Evolutionary conservation across 345 rosid species (phyloP), one percentile per base, ranked within the genome.

Genomic region (Gossypium arboreum): DNA sequence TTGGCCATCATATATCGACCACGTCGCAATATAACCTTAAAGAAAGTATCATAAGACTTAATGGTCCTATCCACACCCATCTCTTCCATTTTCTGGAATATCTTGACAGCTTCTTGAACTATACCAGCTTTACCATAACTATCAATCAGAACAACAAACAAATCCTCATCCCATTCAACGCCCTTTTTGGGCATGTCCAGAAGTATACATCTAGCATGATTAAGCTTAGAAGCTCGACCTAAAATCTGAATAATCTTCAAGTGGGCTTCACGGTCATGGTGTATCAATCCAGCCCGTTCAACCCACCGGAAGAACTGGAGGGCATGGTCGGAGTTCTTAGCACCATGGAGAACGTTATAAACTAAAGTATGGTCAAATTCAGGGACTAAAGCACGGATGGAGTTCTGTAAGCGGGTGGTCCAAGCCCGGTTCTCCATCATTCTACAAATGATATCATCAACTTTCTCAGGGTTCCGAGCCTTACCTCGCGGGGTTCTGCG

Each of bases 271-370:
- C 88, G 86, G 81, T 92, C 91, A 61, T 94, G 98, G 27, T 78
- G 78, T 76, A 92, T 83, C 82, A 92, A 81, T 12, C 94, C 94
- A 16, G 96, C 78, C 75, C 98, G 93, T 82, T 94, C 96, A 6
- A 94, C 87, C 98, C 97, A 94, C 61, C 98, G 82, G 77, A 90
- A 94, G 86, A 94, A 94, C 74, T 94, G 98, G 77, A 94, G 96
- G 54, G 96, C 98, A 50, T 92, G 98, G 24, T 92, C 98, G 51
- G 88, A 75, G 66, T 86, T 86, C 66, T 80, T 84, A 4, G 98
- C 90, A 13, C 90, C 83, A 67, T 94, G 96, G 73, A 90, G 79
- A 1, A 92, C 97, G 48, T 92, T 94, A 73, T 92, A 92, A 9
- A 92, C 97, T 12, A 94, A 70, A 3, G 95, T 79, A 73, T 88